A percentile compares a stretch with the other conserved stretches of the same genome.
Conservation (phyloP, 2,329 filamentous ascomycete genomes). For the Daldinia sp. region DNA sequence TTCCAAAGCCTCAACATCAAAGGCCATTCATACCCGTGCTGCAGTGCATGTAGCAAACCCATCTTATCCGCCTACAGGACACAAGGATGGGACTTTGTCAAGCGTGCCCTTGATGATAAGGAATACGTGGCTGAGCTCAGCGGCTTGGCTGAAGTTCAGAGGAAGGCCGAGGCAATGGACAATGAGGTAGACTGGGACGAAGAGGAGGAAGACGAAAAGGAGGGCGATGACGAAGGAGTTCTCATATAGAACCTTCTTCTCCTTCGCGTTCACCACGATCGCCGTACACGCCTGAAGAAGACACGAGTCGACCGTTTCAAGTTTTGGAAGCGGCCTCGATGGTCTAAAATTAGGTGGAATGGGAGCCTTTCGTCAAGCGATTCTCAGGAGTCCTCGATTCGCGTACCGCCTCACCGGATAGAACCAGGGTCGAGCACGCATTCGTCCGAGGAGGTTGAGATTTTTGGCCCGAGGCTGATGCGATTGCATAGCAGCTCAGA, state of each 20-base stretch:
- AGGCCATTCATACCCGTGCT: slow-evolving; percentile 80
- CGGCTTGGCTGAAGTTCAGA: slow-evolving; percentile 47
- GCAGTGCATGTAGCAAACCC: slow-evolving; percentile 78
- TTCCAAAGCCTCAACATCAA: slow-evolving; percentile 79
- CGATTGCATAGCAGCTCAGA: slow-evolving; percentile 28
- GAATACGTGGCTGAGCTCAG: slow-evolving; percentile 79
- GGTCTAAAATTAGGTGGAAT: slow-evolving; percentile 37
- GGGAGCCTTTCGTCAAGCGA: slow-evolving; percentile 11
- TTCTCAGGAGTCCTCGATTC: slow-evolving; percentile 23
- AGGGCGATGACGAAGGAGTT: slow-evolving; percentile 47
- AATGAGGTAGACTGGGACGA: slow-evolving; percentile 48
- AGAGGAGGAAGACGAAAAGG: slow-evolving; percentile 45
- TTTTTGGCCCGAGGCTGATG: slow-evolving; percentile 36
- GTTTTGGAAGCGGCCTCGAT: slow-evolving; percentile 41
- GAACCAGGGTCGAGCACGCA: slow-evolving; percentile 18
- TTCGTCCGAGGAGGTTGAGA: slow-evolving; percentile 27
- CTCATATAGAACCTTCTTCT: slow-evolving; percentile 44
- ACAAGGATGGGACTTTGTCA: slow-evolving; percentile 80
- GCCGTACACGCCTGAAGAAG: slow-evolving; percentile 33
- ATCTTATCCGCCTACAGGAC: slow-evolving; percentile 73
- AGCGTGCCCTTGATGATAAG: slow-evolving; percentile 75
- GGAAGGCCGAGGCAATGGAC: slow-evolving; percentile 44
- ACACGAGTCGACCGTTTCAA: slow-evolving; percentile 39
- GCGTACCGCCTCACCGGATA: slow-evolving; percentile 25
- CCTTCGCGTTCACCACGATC: slow-evolving; percentile 35